Base-by-base conservation (phyloP, 2,329 filamentous ascomycete species). In the Sporothrix luriei region DNA sequence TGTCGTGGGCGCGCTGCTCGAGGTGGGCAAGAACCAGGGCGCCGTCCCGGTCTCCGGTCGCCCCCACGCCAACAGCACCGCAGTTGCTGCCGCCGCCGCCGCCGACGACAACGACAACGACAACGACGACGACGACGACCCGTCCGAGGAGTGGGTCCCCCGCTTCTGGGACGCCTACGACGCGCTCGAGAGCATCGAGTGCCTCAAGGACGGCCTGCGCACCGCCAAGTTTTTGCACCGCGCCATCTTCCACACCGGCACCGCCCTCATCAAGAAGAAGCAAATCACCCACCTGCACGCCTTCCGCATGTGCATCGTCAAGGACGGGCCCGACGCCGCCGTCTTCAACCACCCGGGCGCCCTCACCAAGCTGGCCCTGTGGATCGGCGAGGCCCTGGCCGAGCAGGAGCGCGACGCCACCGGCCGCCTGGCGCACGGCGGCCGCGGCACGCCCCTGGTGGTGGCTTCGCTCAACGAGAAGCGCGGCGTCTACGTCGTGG, bases 221-320 rank as follows among this genome's bases (percentile, higher is more conserved):
- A 91, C 91, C 1, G 95, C 95, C 2, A 93, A 97, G 78, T 90
- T 94, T 75, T 86, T 99, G 1, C 92, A 97, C 78, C 89, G 92
- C 48, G 94, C 95, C 52, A 98, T 99, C 72, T 91, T 97, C 72
- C 91, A 93, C 62, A 97, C 94, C 0, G 95, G 95, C 49, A 97
- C 93, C 0, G 90, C 92, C 0, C 84, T 99, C 38, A 91, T 99
- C 71, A 92, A 93, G 74, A 99, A 99, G 81, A 90, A 91, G 70
- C 94, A 97, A 76, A 97, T 99, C 77, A 91, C 93, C 49, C 93
- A 97, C 78, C 84, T 99, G 19, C 89, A 93, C 62, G 91, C 94
- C 0, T 99, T 98, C 78, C 91, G 95, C 65, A 93, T 99, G 85
- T 96, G 92, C 46, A 91, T 98, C 4, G 93, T 99, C 75, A 97